Percentiles rank a stretch among this genome's conserved stretches.
Evolutionary conservation across 2,329 filamentous ascomycete species (phyloP).

Genomic region (Colletotrichum sp.): DNA sequence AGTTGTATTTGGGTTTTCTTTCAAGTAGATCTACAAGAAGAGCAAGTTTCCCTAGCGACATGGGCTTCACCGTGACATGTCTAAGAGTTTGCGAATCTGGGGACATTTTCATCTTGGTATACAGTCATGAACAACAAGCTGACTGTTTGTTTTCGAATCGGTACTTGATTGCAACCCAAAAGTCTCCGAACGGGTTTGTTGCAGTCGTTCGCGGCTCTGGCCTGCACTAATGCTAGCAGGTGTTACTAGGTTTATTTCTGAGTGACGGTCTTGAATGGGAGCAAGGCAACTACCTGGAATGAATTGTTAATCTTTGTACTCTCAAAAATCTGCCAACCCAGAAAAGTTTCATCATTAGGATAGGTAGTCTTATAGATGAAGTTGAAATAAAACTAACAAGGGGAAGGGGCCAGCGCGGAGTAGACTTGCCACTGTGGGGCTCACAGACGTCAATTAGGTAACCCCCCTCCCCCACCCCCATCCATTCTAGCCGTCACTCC

Average conservation of each 20-base stretch:
- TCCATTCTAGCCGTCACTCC: neutral
- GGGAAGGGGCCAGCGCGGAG: neutral
- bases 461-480: neutral
- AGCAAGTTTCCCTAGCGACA: neutral
- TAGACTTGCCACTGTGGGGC: slow-evolving; percentile 1
- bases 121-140: neutral
- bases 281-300: neutral
- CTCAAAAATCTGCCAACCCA: neutral
- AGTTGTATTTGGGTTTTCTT: neutral
- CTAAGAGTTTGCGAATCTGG: neutral
- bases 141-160: neutral
- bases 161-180: neutral
- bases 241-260: neutral
- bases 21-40: neutral
- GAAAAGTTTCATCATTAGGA: neutral
- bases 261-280: neutral
- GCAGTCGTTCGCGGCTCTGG: neutral
- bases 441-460: neutral
- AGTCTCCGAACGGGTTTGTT: neutral
- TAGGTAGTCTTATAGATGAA: neutral
- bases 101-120: neutral
- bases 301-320: neutral
- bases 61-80: neutral
- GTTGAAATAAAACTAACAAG: slow-evolving; percentile 12
- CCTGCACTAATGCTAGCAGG: neutral